A percentile compares a stretch with the other conserved stretches of the same genome.
These are phyloP conservation scores for Auricularia sp. DNA, from an alignment of 768 basidiomycete genomes.

Conservation along the genomic window DNA sequence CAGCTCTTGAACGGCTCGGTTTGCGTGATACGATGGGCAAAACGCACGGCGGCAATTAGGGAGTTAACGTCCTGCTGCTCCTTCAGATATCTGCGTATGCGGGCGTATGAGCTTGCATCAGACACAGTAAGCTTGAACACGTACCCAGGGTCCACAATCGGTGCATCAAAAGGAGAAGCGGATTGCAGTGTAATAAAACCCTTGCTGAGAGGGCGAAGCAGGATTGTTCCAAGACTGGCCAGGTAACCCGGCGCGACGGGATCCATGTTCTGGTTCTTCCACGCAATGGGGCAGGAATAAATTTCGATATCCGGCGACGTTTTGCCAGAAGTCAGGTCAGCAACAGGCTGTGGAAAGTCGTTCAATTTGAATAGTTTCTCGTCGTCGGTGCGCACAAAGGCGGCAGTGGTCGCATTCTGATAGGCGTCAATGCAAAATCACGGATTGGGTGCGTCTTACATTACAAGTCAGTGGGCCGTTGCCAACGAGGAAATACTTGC, in stretches of 20 bases:
- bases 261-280: background rate
- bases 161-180: conserved; percentile 28
- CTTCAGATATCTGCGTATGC: background rate
- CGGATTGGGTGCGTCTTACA: background rate
- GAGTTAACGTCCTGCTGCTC: background rate
- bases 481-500: conserved; percentile 4
- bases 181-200: conserved; percentile 34
- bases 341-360: background rate
- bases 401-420: conserved; percentile 7
- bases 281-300: background rate
- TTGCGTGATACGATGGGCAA: background rate
- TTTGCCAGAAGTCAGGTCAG: background rate
- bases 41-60: background rate
- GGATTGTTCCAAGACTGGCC: background rate
- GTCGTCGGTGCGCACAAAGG: conserved; percentile 25
- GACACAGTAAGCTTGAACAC: conserved; percentile 6
- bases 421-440: background rate
- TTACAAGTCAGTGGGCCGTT: conserved; percentile 6
- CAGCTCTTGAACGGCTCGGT: background rate
- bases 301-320: background rate
- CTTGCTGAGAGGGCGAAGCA: conserved; percentile 34
- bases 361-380: conserved; percentile 15
- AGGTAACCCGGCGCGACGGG: background rate
- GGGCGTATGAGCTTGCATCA: background rate
- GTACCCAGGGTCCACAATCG: conserved; percentile 35